Evolutionary conservation across 2,329 filamentous ascomycete species (phyloP).

Genomic region (Pyricularia pennisetigena): DNA sequence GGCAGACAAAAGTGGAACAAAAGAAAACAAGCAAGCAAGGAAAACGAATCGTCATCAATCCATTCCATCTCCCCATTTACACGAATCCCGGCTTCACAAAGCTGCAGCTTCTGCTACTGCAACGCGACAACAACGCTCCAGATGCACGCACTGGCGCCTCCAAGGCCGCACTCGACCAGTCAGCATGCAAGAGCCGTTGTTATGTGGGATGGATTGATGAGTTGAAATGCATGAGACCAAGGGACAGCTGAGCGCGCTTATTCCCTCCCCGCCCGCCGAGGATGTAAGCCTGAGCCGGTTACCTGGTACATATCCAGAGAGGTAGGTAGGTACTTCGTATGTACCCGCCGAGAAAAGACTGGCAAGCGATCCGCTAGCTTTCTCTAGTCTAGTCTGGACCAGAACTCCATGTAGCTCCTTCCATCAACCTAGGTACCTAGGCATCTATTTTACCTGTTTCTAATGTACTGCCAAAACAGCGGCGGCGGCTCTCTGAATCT

Average conservation of each 20-base stretch:
- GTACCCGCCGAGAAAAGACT: not conserved
- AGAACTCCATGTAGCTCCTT: not conserved
- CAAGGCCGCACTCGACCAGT: not conserved
- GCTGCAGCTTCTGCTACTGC: not conserved
- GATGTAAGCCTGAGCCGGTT: not conserved
- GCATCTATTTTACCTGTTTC: not conserved
- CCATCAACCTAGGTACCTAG: not conserved
- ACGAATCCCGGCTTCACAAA: not conserved
- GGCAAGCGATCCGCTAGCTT: not conserved
- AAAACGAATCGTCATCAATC: not conserved
- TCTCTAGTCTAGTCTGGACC: not conserved
- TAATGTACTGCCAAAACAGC: not conserved
- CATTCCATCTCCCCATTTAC: not conserved
- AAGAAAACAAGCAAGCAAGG: not conserved
- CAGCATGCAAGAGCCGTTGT: not conserved
- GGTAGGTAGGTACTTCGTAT: not conserved
- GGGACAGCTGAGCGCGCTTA: not conserved
- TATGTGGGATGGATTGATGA: not conserved
- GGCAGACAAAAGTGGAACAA: not conserved
- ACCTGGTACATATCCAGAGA: not conserved
- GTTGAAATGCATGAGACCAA: not conserved
- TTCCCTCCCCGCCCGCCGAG: not conserved
- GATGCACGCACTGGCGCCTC: not conserved
- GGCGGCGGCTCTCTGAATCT: not conserved
- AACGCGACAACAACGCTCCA: not conserved